phyloP scores from a whole-genome alignment of 257 asterid genomes.

The Solanum tacnaense region DNA sequence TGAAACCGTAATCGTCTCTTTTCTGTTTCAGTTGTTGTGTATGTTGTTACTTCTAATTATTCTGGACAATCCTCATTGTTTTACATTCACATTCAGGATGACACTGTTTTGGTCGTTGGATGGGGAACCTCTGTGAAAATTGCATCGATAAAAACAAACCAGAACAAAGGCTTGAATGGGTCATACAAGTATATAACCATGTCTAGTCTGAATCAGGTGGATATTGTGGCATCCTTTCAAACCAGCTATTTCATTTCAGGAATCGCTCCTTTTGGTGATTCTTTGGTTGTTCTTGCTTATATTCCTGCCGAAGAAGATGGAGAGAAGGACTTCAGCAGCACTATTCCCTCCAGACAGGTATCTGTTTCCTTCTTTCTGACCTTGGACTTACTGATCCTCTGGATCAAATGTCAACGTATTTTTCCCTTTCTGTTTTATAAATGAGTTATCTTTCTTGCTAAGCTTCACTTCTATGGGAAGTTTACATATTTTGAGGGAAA shows the following conservation, averaged over 20 bases:
- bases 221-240: constrained; percentile 92
- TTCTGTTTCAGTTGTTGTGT: not conserved
- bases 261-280: constrained; percentile 94
- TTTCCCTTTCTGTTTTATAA: not conserved
- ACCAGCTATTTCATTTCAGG: constrained; percentile 95
- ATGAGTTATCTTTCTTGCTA: not conserved
- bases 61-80: constrained; percentile 16
- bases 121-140: constrained; percentile 93
- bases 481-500: not conserved
- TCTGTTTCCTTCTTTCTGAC: constrained; percentile 6
- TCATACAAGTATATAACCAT: constrained; percentile 43
- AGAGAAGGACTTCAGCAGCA: constrained; percentile 66
- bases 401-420: not conserved
- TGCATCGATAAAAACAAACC: constrained; percentile 67
- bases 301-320: constrained; percentile 83
- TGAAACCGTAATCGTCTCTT: not conserved
- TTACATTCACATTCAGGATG: constrained; percentile 57
- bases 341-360: constrained; percentile 89
- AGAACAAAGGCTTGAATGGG: constrained; percentile 56
- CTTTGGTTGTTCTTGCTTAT: constrained; percentile 90
- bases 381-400: not conserved
- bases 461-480: not conserved
- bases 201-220: constrained; percentile 87
- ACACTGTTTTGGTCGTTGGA: constrained; percentile 83
- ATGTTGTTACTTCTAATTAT: not conserved